phyloP scores from a whole-genome alignment of 2,329 filamentous ascomycete species.

The Cordyceps cateniannulata region DNA sequence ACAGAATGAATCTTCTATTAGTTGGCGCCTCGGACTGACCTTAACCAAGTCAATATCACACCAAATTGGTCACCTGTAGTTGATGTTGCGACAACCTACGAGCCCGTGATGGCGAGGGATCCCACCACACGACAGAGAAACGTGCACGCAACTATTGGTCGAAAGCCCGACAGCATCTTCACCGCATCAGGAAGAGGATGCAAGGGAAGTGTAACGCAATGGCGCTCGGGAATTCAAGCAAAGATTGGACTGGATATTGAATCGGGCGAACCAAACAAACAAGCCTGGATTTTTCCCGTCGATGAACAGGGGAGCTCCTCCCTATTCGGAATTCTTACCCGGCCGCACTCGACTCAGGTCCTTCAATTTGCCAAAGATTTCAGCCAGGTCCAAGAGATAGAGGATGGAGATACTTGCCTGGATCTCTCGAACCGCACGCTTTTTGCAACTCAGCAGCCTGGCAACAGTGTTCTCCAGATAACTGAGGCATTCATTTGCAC shows the following conservation, averaged over 20 bases:
- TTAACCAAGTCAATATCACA: constrained; percentile 40
- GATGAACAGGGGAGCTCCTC: constrained; percentile 16
- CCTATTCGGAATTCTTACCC: constrained; percentile 38
- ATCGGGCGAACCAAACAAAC: constrained; percentile 40
- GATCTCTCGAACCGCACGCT: constrained; percentile 50
- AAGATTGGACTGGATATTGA: constrained; percentile 55
- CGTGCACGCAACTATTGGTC: constrained; percentile 23
- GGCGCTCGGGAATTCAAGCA: constrained; percentile 64
- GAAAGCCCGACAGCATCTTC: constrained; percentile 50
- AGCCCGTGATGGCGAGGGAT: constrained; percentile 19
- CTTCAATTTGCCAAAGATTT: constrained; percentile 45
- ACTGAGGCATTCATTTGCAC: constrained; percentile 1
- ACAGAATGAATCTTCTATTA: constrained; percentile 21
- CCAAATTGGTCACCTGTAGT: constrained; percentile 56
- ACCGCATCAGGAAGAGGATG: constrained; percentile 58
- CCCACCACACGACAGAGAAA: constrained; percentile 13
- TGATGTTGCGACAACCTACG: constrained; percentile 37
- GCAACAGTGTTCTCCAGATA: constrained; percentile 25
- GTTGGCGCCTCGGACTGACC: constrained; percentile 49
- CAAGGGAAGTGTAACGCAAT: constrained; percentile 59
- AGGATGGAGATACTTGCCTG: constrained; percentile 36
- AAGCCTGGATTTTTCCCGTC: constrained; percentile 45
- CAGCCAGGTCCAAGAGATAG: constrained; percentile 35
- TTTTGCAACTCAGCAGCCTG: constrained; percentile 31
- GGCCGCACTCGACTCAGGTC: constrained; percentile 42